Evolutionary conservation across 352 stramenopile species (phyloP).

Genomic region (Phytophthora litchii): DNA sequence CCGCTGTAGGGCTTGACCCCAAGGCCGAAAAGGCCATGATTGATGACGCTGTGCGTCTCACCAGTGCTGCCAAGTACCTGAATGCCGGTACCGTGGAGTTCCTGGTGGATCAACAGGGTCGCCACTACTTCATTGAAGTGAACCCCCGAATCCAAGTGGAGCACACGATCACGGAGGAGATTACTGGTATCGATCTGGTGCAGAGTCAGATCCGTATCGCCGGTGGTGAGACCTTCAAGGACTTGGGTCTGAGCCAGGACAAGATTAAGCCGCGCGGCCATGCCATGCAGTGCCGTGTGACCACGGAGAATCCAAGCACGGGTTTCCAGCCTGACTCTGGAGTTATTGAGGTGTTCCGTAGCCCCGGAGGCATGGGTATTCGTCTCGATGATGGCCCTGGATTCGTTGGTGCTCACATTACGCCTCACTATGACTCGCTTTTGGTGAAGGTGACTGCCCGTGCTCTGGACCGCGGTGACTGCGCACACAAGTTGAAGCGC

Average conservation of each 20-base stretch:
- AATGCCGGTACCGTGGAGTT: slow-evolving; percentile 99
- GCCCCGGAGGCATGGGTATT: slow-evolving; percentile 95
- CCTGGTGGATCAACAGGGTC: slow-evolving; percentile 92
- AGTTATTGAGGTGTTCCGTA: slow-evolving; percentile 96
- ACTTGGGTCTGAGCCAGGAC: slow-evolving; percentile 95
- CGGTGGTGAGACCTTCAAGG: slow-evolving; percentile 90
- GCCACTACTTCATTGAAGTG: slow-evolving; percentile 98
- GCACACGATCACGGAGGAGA: slow-evolving; percentile 93
- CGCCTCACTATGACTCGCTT: slow-evolving; percentile 97
- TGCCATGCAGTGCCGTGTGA: slow-evolving; percentile 98
- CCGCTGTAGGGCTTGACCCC: slow-evolving; percentile 82
- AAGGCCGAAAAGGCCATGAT: slow-evolving; percentile 93
- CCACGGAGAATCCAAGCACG: slow-evolving; percentile 93
- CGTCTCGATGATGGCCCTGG: slow-evolving; percentile 95
- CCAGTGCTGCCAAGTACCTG: slow-evolving; percentile 92
- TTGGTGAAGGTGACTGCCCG: slow-evolving; percentile 98
- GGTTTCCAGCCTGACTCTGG: slow-evolving; percentile 97
- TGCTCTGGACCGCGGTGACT: slow-evolving; percentile 89
- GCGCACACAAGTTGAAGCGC: slow-evolving; percentile 93
- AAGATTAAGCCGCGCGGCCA: slow-evolving; percentile 92
- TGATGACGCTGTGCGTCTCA: slow-evolving; percentile 91
- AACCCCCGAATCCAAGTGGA: slow-evolving; percentile 98
- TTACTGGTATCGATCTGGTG: slow-evolving; percentile 96
- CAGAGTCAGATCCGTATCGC: slow-evolving; percentile 97
- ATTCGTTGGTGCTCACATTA: slow-evolving; percentile 97